Percentiles rank a stretch among this genome's conserved stretches.
These are phyloP conservation scores for Alternaria ventricosa DNA, from an alignment of 2,329 filamentous ascomycete species.

Conservation along the genomic window DNA sequence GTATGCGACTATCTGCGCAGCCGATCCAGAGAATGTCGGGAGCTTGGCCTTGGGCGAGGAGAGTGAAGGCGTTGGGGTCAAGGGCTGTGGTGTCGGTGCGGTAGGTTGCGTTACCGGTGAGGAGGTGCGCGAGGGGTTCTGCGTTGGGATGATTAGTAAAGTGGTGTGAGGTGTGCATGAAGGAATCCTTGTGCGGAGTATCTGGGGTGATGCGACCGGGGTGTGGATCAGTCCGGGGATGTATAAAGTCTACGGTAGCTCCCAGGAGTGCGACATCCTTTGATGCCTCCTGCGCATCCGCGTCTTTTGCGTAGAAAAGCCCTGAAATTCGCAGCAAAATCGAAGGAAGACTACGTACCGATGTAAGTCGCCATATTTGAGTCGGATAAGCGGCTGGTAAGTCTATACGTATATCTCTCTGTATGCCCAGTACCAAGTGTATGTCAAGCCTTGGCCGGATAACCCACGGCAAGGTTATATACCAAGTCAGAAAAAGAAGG, in stretches of 20 bases:
- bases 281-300: neutral
- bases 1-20: constrained; percentile 84
- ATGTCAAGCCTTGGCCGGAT: neutral
- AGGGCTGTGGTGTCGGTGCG: constrained; percentile 68
- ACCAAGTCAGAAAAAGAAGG: neutral
- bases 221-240: neutral
- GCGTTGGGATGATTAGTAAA: constrained; percentile 29
- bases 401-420: neutral
- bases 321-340: too few relatives aligned
- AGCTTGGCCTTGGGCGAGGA: constrained; percentile 70
- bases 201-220: neutral
- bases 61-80: constrained; percentile 74
- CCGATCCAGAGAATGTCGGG: constrained; percentile 80
- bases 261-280: neutral
- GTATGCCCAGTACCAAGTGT: neutral
- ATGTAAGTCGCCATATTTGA: neutral
- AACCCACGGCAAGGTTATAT: neutral
- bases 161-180: constrained; percentile 1
- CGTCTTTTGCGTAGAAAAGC: too few relatives aligned
- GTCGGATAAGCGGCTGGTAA: neutral
- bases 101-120: constrained; percentile 75
- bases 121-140: constrained; percentile 67
- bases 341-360: neutral
- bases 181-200: neutral
- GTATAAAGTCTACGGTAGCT: neutral